Percentiles rank a stretch among this genome's conserved stretches.
phyloP scores from a whole-genome alignment of 768 basidiomycete species.

The Mycena latifolia region DNA sequence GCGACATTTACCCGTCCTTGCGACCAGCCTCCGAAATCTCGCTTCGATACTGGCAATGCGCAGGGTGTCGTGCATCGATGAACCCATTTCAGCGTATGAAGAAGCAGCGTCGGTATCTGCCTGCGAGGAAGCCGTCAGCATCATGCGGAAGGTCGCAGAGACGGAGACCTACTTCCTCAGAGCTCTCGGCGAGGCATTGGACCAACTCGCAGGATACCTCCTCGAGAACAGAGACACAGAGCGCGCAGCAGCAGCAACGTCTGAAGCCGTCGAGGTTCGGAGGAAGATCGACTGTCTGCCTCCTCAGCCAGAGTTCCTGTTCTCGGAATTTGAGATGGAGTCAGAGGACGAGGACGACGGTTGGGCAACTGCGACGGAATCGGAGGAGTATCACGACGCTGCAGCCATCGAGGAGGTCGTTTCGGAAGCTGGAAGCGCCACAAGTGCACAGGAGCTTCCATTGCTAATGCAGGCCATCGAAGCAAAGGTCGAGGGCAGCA shows the following conservation, averaged over 20 bases:
- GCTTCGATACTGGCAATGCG: not conserved
- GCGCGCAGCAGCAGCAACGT: not conserved
- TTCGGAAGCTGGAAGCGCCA: too few relatives aligned
- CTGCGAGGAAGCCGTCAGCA: slow-evolving; percentile 6
- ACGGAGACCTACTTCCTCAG: not conserved
- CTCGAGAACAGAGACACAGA: not conserved
- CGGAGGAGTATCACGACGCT: too few relatives aligned
- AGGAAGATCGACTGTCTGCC: not conserved
- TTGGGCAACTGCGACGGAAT: too few relatives aligned
- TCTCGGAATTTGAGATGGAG: not conserved
- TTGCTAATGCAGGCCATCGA: too few relatives aligned
- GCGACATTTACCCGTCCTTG: not conserved
- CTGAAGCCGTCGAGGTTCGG: too few relatives aligned
- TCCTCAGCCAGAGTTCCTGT: not conserved
- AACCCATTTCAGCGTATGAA: too few relatives aligned
- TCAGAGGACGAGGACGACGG: too few relatives aligned
- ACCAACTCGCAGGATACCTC: not conserved
- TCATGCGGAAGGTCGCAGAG: not conserved
- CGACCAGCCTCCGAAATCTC: slow-evolving; percentile 1
- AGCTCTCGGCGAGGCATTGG: not conserved
- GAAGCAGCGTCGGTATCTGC: not conserved
- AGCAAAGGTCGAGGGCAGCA: too few relatives aligned
- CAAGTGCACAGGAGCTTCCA: too few relatives aligned
- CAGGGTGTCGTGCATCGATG: too few relatives aligned
- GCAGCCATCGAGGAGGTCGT: too few relatives aligned